Evolutionary conservation across 2,329 filamentous ascomycete genomes (phyloP), one percentile per base, ranked within the genome.

Genomic region (Fonsecaea pugnacius): DNA sequence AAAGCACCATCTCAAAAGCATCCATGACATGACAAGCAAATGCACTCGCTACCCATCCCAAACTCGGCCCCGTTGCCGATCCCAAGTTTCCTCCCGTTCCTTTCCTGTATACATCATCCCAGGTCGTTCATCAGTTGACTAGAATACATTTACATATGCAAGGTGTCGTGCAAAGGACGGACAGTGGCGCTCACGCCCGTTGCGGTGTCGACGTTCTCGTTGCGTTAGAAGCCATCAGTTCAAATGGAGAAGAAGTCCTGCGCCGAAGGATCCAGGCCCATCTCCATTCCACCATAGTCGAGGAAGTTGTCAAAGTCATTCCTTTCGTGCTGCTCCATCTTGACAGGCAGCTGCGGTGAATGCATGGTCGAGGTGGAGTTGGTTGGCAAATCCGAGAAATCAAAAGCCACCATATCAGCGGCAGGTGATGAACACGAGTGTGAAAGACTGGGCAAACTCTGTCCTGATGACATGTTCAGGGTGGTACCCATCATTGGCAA

Each of bases 271-370:
- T 70, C 69, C 24, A 70, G 32, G 10, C 64, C 64, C 60, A 70
- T 60, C 30, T 67, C 64, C 62, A 70, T 68, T 43, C 63, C 48
- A 24, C 67, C 67, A 58, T 71, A 71, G 55, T 72, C 71, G 43
- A 72, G 62, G 54, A 72, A 71, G 30, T 63, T 66, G 58, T 72
- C 71, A 43, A 72, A 72, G 8, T 72, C 71, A 40, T 69, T 71
- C 21, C 65, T 58, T 5, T 67, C 65, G n/a, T 51, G 43, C 24
- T 50, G 43, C 27, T 62, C 61, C 16, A 66, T 62, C 67, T 68
- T 71, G 43, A 60, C 46, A 10, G 61, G 63, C 27, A 69, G 48
- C 30, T 62, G 65, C 30, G 64, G 62, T 10, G 58, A 62, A 35
- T 62, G 40, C 60, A 64, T 63, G 8, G 48, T 35, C 33, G 57